Conservation (phyloP, 2,329 filamentous ascomycete species). For the Penicillium digitatum region DNA sequence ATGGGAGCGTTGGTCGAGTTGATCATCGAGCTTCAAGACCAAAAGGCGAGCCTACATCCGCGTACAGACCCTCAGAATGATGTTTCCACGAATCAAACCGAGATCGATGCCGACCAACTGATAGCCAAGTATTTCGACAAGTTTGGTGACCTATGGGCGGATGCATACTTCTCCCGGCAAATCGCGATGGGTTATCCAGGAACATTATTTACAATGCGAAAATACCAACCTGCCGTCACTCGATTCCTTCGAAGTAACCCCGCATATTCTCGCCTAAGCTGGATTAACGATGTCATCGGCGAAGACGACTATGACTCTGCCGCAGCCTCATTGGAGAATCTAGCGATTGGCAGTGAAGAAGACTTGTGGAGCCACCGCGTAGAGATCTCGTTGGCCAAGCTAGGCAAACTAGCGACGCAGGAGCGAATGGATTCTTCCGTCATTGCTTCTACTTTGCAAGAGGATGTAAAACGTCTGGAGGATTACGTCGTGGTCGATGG, state of each 20-base stretch:
- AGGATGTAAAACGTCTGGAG: constrained; percentile 54
- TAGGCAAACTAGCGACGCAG: constrained; percentile 66
- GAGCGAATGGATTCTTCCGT: constrained; percentile 29
- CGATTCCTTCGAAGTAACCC: constrained; percentile 70
- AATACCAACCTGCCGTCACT: constrained; percentile 69
- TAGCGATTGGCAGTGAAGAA: constrained; percentile 68
- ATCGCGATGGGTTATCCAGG: constrained; percentile 64
- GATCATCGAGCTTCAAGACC: constrained; percentile 42
- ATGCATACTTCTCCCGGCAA: constrained; percentile 74
- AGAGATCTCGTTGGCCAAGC: constrained; percentile 82
- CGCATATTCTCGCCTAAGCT: constrained; percentile 72
- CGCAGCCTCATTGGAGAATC: constrained; percentile 63
- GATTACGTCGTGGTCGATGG: constrained; percentile 64
- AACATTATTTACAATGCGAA: constrained; percentile 64
- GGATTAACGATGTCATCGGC: constrained; percentile 86
- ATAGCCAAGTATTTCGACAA: constrained; percentile 48
- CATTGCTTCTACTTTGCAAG: constrained; percentile 38
- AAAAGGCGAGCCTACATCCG: constrained; percentile 28
- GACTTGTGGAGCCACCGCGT: constrained; percentile 92
- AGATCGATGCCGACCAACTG: constrained; percentile 36
- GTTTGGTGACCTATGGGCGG: constrained; percentile 52
- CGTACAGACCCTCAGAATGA: constrained; percentile 11
- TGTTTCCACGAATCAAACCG: constrained; percentile 19
- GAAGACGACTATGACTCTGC: constrained; percentile 73
- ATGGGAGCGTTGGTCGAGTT: constrained; percentile 59